phyloP scores from a whole-genome alignment of 345 rosid species.

The Citrus sinensis region DNA sequence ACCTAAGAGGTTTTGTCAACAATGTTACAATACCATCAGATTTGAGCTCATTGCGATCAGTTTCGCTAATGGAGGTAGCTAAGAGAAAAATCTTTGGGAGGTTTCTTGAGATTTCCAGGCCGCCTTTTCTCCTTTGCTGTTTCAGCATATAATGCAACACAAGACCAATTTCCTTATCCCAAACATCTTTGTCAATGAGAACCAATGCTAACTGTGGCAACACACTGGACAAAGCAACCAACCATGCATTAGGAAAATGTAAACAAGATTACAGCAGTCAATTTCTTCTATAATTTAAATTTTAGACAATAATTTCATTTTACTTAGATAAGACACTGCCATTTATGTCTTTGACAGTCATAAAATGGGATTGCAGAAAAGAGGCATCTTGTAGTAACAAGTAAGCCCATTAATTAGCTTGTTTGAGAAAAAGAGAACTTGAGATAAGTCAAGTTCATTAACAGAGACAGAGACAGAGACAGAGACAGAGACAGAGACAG shows the following conservation, averaged over 20 bases:
- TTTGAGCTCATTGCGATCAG: slow-evolving; percentile 47
- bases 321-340: neutral
- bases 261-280: neutral
- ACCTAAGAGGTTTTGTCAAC: slow-evolving; percentile 67
- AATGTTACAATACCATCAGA: slow-evolving; percentile 48
- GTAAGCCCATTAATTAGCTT: neutral
- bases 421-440: neutral
- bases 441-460: neutral
- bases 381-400: neutral
- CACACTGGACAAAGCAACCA: slow-evolving; percentile 28
- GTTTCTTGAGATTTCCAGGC: slow-evolving; percentile 20
- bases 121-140: slow-evolving; percentile 21
- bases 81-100: slow-evolving; percentile 54
- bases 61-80: slow-evolving; percentile 39
- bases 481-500: neutral
- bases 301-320: neutral
- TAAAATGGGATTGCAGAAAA: neutral
- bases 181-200: slow-evolving; percentile 71
- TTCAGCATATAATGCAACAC: slow-evolving; percentile 31
- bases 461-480: neutral
- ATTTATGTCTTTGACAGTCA: neutral
- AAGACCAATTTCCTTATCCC: slow-evolving; percentile 50
- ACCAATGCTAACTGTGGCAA: slow-evolving; percentile 43
- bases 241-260: slow-evolving; percentile 7
- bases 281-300: neutral